These are phyloP conservation scores for Laburnicola sp. DNA, from an alignment of 2,329 filamentous ascomycete species.

Conservation along the genomic window DNA sequence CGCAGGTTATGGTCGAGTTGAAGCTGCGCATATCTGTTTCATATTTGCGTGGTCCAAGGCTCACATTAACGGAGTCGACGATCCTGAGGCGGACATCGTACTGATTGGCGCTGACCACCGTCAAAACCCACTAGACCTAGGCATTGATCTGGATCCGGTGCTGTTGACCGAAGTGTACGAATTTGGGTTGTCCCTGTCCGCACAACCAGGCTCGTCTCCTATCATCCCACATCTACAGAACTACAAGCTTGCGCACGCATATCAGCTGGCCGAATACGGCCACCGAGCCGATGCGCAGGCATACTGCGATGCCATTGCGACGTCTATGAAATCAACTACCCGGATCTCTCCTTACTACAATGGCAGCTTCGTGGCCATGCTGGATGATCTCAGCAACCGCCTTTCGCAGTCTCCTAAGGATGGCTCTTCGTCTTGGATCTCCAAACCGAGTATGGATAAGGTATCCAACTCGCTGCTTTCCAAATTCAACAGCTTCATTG, in stretches of 20 bases:
- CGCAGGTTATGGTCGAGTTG: conserved; percentile 80
- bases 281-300: conserved; percentile 79
- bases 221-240: conserved; percentile 79
- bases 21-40: conserved; percentile 93
- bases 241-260: conserved; percentile 90
- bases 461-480: conserved; percentile 89
- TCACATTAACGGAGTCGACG: conserved; percentile 81
- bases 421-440: conserved; percentile 82
- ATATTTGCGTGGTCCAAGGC: conserved; percentile 75
- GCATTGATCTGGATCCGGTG: conserved; percentile 81
- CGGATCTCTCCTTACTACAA: conserved; percentile 88
- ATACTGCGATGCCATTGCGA: conserved; percentile 84
- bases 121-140: conserved; percentile 69
- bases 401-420: conserved; percentile 85
- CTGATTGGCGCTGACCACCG: conserved; percentile 84
- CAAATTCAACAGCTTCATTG: conserved; percentile 94
- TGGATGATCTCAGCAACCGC: conserved; percentile 82
- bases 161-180: conserved; percentile 96
- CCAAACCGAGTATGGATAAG: conserved; percentile 93
- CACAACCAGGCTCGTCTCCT: conserved; percentile 52
- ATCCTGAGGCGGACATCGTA: conserved; percentile 75
- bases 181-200: conserved; percentile 76
- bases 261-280: conserved; percentile 80
- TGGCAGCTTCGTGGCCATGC: conserved; percentile 67
- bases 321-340: conserved; percentile 77